Conservation (phyloP, 1,284 basidiomycete species). For the Erythrobasidium hasegawianum region DNA sequence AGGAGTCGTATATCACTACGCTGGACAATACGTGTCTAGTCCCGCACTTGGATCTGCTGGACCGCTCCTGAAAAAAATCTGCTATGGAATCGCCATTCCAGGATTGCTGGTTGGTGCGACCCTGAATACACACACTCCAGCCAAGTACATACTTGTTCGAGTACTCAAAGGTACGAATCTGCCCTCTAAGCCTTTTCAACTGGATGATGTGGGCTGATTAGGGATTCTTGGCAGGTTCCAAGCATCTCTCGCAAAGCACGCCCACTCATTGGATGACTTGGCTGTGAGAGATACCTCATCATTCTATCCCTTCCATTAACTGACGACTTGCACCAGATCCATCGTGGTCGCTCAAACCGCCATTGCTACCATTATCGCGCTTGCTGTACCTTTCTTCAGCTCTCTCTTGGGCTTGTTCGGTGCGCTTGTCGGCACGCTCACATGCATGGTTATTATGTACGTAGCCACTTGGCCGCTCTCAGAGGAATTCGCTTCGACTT, state of each 20-base stretch:
- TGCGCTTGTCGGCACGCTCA: constrained; percentile 56
- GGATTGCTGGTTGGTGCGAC: constrained; percentile 45
- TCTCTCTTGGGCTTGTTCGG: constrained; percentile 55
- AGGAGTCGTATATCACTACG: constrained; percentile 39
- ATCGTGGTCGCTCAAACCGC: neutral
- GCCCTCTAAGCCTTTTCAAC: too few species aligned
- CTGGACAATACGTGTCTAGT: constrained; percentile 49
- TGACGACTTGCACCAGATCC: neutral
- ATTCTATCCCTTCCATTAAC: too few species aligned
- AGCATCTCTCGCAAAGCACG: constrained; percentile 60
- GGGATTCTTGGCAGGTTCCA: constrained; percentile 51
- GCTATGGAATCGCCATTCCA: constrained; percentile 50
- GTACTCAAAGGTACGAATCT: constrained; percentile 54
- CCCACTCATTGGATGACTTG: constrained; percentile 60
- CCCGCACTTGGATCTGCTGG: constrained; percentile 52
- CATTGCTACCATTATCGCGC: constrained; percentile 53
- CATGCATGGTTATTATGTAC: constrained; percentile 49
- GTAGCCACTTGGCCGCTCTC: too few species aligned
- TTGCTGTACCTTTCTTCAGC: constrained; percentile 58
- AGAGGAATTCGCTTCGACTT: too few species aligned
- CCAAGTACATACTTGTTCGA: neutral
- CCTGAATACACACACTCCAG: constrained; percentile 37
- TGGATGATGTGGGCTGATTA: constrained; percentile 43
- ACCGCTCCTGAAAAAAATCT: constrained; percentile 48
- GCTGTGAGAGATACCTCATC: too few species aligned